Base-by-base conservation (phyloP, 2,329 filamentous ascomycete species). In the Bipolaris gigantea region DNA sequence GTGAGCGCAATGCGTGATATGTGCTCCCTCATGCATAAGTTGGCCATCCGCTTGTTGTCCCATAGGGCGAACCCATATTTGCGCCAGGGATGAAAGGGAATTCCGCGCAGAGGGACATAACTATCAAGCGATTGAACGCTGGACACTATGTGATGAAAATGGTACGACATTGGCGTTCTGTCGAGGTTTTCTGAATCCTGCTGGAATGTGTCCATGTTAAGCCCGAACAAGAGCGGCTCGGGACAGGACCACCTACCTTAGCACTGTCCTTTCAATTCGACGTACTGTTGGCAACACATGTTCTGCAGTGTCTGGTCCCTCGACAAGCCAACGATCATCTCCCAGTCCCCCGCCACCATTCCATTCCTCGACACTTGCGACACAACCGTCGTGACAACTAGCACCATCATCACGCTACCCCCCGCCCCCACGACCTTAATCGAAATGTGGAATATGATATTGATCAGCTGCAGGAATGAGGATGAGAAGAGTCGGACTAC, bases 21-120 rank as follows among this genome's bases (percentile, higher is more conserved):
- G 43, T 50, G n/a, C n/a, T n/a, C 19, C 38, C 34, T 30, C 50
- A 57, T 57, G 50, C 55, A 46, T 13, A 57, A 47, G 43, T 54
- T 42, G 18, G 13, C 39, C 47, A 57, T 57, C 43, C 50, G 55
- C 38, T 50, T 57, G 36, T 54, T 43, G 43, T 57, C 55, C 50
- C 50, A 57, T 44, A 57, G 51, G 21, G 50, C 50, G 35, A 57
- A 57, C 5, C 55, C 50, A 45, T 48, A 57, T 48, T 50, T 48
- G 23, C 47, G 55, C 42, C 39, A 54, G 45, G 16, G 23, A 3
- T 53, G 35, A 39, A 56, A 53, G 32, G 41, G 49, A 13, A 42
- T 27, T 33, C 21, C 39, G 32, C 52, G 44, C 27, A 27, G 35
- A 48, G 40, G 48, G 18, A 19, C 7, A 6, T 39, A n/a, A n/a